Evolutionary conservation across 2,329 filamentous ascomycete species (phyloP).

Genomic region (Thelonectria rubi): DNA sequence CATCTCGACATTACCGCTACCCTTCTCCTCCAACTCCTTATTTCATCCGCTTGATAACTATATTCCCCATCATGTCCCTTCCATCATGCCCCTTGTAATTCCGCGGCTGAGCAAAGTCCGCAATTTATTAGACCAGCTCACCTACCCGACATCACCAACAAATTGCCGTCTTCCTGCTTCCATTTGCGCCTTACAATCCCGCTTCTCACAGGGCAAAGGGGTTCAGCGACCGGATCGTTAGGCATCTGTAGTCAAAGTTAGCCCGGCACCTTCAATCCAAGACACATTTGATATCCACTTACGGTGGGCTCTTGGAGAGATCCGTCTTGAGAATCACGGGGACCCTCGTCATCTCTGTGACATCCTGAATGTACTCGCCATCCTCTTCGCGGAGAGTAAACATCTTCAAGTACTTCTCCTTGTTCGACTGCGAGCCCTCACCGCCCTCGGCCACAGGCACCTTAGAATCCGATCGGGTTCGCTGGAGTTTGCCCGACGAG

Average conservation of each 20-base stretch:
- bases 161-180: slow-evolving; percentile 24
- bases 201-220: slow-evolving; percentile 70
- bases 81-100: slow-evolving; percentile 23
- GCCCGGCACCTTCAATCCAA: not conserved
- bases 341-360: slow-evolving; percentile 95
- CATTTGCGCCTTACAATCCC: slow-evolving; percentile 25
- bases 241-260: slow-evolving; percentile 62
- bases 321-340: slow-evolving; percentile 99
- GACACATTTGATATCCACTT: slow-evolving; percentile 62
- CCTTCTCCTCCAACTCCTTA: slow-evolving; percentile 3
- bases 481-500: slow-evolving; percentile 77
- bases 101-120: slow-evolving; percentile 5
- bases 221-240: slow-evolving; percentile 86
- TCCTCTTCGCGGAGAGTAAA: slow-evolving; percentile 92
- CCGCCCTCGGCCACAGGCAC: slow-evolving; percentile 77
- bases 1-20: slow-evolving; percentile 26
- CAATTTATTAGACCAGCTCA: slow-evolving; percentile 9
- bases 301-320: slow-evolving; percentile 98
- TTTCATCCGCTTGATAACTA: slow-evolving; percentile 9
- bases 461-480: slow-evolving; percentile 94
- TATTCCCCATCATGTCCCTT: slow-evolving; percentile 10
- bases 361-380: slow-evolving; percentile 97
- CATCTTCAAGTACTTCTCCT: slow-evolving; percentile 93
- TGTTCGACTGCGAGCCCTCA: slow-evolving; percentile 85
- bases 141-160: slow-evolving; percentile 9